Evolutionary conservation across 2,329 filamentous ascomycete species (phyloP).

Genomic region (Trichophyton verrucosum): DNA sequence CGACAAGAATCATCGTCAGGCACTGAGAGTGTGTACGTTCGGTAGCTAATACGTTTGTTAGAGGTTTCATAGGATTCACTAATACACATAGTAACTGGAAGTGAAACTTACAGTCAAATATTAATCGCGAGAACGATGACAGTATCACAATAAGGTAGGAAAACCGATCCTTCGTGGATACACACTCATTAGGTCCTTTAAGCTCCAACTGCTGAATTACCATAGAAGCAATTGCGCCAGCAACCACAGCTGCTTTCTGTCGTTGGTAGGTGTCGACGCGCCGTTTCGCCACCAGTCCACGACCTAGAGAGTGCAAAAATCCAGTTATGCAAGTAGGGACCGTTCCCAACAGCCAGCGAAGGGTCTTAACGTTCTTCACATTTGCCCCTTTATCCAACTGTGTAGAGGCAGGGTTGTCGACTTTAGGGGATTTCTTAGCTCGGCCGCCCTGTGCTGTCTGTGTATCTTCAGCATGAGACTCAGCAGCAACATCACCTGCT

Average conservation of each 20-base stretch:
- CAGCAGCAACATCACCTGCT: slow-evolving; percentile 12
- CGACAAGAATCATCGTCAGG: slow-evolving; percentile 64
- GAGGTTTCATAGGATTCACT: background rate
- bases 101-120: slow-evolving; percentile 52
- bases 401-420: background rate
- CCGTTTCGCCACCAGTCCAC: slow-evolving; percentile 63
- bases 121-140: slow-evolving; percentile 62
- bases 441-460: slow-evolving; percentile 12
- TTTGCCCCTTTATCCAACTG: slow-evolving; percentile 24
- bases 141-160: slow-evolving; percentile 74
- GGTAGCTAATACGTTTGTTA: slow-evolving; percentile 24
- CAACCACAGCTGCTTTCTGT: slow-evolving; percentile 49
- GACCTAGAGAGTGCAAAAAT: slow-evolving; percentile 76
- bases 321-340: slow-evolving; percentile 69
- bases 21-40: slow-evolving; percentile 40
- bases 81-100: background rate
- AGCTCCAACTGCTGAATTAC: slow-evolving; percentile 55
- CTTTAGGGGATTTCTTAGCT: background rate
- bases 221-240: slow-evolving; percentile 58
- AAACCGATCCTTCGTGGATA: slow-evolving; percentile 42
- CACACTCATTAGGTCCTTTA: slow-evolving; percentile 29
- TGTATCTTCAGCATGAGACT: slow-evolving; percentile 18
- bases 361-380: slow-evolving; percentile 65
- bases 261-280: slow-evolving; percentile 52
- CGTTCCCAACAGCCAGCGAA: slow-evolving; percentile 65